phyloP scores from a whole-genome alignment of 768 basidiomycete genomes.

The Erythrobasidium yunnanense region DNA sequence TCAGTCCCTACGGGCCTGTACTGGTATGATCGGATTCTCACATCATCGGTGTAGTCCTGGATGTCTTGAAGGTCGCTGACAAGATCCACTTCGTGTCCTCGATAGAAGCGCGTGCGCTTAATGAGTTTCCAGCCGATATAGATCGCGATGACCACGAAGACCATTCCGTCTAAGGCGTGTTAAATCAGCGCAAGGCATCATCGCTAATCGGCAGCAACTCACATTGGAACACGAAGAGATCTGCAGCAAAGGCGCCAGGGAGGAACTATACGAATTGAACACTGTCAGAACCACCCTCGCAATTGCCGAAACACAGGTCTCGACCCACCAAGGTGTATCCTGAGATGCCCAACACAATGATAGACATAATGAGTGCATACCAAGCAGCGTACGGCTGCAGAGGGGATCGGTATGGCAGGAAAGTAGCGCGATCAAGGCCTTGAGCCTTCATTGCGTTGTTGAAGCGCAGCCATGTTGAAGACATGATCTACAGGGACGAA shows the following conservation, averaged over 20 bases:
- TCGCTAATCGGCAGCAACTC: background rate
- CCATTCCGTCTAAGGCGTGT: constrained; percentile 1
- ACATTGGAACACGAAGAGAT: constrained; percentile 17
- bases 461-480: constrained; percentile 36
- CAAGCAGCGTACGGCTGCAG: constrained; percentile 29
- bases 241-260: constrained; percentile 9
- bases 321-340: constrained; percentile 18
- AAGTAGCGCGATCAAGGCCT: constrained; percentile 26
- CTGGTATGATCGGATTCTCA: background rate
- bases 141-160: constrained; percentile 20
- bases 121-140: constrained; percentile 17
- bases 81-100: constrained; percentile 12
- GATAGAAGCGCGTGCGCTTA: constrained; percentile 24
- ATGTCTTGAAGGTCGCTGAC: constrained; percentile 11
- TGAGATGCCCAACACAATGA: constrained; percentile 5
- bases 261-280: too few relatives aligned
- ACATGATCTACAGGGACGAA: constrained; percentile 10
- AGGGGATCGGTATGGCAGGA: constrained; percentile 24
- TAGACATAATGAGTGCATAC: constrained; percentile 24
- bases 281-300: too few relatives aligned
- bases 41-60: constrained; percentile 15
- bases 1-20: too few relatives aligned
- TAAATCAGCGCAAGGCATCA: background rate
- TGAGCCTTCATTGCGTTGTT: constrained; percentile 34
- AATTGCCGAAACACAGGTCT: too few relatives aligned